These are phyloP conservation scores for Caloboletus firmus DNA, from an alignment of 1,284 basidiomycete genomes.

Conservation along the genomic window DNA sequence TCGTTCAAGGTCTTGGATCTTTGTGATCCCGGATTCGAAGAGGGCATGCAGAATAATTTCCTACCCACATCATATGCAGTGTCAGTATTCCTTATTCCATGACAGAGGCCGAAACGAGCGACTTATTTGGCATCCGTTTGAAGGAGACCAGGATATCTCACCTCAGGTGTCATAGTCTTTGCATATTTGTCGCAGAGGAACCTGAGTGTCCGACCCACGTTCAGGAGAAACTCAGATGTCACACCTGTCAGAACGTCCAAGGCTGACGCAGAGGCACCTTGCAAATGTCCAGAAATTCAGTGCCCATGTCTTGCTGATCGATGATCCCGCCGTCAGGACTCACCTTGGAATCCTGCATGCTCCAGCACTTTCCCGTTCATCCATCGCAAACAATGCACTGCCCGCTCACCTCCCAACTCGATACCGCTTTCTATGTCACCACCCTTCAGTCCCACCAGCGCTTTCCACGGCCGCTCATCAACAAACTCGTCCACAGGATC, in stretches of 20 bases:
- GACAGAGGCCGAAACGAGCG: constrained; percentile 1
- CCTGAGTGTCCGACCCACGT: constrained; percentile 84
- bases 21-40: constrained; percentile 81
- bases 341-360: constrained; percentile 89
- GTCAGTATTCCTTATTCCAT: constrained; percentile 5
- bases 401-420: constrained; percentile 51
- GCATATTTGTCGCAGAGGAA: constrained; percentile 82
- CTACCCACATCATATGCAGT: constrained; percentile 39
- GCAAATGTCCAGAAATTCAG: constrained; percentile 8
- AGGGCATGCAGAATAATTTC: constrained; percentile 91
- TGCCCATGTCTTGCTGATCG: neutral
- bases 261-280: constrained; percentile 66
- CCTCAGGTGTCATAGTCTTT: constrained; percentile 79
- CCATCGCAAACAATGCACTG: constrained; percentile 67
- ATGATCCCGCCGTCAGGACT: constrained; percentile 22
- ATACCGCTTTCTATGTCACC: constrained; percentile 20
- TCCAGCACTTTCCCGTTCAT: constrained; percentile 74
- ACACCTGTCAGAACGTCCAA: constrained; percentile 83
- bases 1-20: constrained; percentile 75
- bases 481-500: constrained; percentile 45
- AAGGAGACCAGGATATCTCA: constrained; percentile 37
- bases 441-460: constrained; percentile 26
- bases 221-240: constrained; percentile 78
- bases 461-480: constrained; percentile 51
- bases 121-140: neutral